Base-by-base conservation (phyloP, 768 basidiomycete species). In the Leccinum obscurum region DNA sequence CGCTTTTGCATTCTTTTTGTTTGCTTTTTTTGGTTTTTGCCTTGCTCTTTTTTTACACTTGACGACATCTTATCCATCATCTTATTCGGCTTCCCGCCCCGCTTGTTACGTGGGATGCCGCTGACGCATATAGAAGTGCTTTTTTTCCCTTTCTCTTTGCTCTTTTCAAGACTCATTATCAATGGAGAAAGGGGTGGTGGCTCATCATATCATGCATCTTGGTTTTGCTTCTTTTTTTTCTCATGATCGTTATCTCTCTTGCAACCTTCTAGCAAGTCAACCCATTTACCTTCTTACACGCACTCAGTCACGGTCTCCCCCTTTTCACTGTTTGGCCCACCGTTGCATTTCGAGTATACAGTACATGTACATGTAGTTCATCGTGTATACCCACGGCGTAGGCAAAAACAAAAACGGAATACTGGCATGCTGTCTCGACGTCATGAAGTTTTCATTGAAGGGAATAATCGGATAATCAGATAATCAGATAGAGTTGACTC, bases 41-140 rank as follows among this genome's bases (percentile, higher is more conserved):
- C 44, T 50, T 50, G 14, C 26, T 50, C 49, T 15, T 49, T 54
- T 52, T 39, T 53, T 55, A 32, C 53, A 55, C 14, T 64, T 54
- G 53, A 52, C 20, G 51, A 52, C 69, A 60, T 69, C 63, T 72
- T 73, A 71, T 75, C 70, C 56, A 60, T 72, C 73, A 73, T 62
- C 67, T 46, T 72, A 72, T 72, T 71, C 62, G 65, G 61, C 62
- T 49, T 15, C 24, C 54, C 37, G 15, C 60, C 52, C 49, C 26
- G 24, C 26, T 57, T 61, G 35, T 59, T 66, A 65, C 15, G 41
- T 72, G 52, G 64, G 57, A 70, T 66, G 65, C 60, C 63, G 70
- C 35, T 74, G 56, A 62, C 66, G 62, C 68, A 68, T 62, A 59
- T 74, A 74, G 64, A 70, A 39, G 53, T 60, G 37, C 37, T 48